These are phyloP conservation scores for Botryobasidium botryosum DNA, from an alignment of 768 basidiomycete species.

Conservation along the genomic window DNA sequence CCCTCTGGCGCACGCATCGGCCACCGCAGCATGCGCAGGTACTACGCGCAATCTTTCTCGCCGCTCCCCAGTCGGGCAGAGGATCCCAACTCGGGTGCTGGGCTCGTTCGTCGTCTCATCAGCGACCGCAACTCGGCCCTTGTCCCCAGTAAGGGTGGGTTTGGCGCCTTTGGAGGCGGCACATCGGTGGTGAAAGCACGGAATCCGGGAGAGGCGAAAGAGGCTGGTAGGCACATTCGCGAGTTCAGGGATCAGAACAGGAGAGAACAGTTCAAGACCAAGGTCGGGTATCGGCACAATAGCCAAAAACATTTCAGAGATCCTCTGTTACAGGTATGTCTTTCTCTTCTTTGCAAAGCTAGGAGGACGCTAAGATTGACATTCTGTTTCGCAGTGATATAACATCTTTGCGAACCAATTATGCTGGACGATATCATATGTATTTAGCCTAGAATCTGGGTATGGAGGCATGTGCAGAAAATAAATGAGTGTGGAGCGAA, in stretches of 20 bases:
- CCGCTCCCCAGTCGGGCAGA: constrained; percentile 8
- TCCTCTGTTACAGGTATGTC: constrained; percentile 43
- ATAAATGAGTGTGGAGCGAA: no score
- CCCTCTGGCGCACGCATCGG: constrained; percentile 88
- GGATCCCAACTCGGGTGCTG: constrained; percentile 34
- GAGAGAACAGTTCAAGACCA: constrained; percentile 72
- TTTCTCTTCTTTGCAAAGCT: neutral
- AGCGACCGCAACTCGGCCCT: constrained; percentile 73
- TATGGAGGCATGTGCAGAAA: no score
- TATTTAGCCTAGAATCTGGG: no score
- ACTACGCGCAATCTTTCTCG: constrained; percentile 68
- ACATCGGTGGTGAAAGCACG: constrained; percentile 75
- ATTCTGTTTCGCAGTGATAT: no score
- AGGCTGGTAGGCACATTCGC: constrained; percentile 73
- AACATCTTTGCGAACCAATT: neutral
- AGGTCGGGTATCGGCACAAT: constrained; percentile 63
- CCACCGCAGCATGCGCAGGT: constrained; percentile 70
- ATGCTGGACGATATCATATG: no score
- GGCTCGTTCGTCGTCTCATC: constrained; percentile 58
- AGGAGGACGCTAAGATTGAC: neutral
- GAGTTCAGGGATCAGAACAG: constrained; percentile 69
- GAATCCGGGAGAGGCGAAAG: constrained; percentile 87
- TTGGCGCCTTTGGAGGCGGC: constrained; percentile 70
- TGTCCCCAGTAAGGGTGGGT: constrained; percentile 71
- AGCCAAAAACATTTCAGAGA: constrained; percentile 77